These are phyloP conservation scores for Geotrichum restrictum DNA, from an alignment of 1,139 yeast genomes.

Conservation along the genomic window DNA sequence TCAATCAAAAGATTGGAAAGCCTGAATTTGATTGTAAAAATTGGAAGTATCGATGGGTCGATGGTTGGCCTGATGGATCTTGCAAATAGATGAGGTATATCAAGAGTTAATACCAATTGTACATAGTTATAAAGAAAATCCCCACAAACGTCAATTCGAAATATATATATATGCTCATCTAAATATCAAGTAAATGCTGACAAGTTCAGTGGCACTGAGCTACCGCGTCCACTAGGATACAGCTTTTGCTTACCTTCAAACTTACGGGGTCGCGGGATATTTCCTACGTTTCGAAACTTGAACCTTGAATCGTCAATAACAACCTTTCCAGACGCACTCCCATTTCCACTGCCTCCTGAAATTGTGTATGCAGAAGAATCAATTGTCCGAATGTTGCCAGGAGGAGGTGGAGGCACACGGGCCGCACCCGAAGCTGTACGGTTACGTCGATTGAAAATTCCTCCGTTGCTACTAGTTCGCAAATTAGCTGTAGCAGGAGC, in stretches of 20 bases:
- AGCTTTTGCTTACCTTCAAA: constrained; percentile 67
- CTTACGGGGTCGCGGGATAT: constrained; percentile 79
- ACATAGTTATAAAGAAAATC: background rate
- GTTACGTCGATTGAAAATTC: constrained; percentile 25
- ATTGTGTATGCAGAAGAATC: constrained; percentile 37
- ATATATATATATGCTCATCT: background rate
- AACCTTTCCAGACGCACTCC: constrained; percentile 21
- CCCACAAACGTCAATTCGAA: too few relatives aligned
- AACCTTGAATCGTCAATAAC: constrained; percentile 71
- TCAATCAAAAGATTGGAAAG: constrained; percentile 78
- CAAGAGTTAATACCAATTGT: background rate
- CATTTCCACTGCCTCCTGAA: constrained; percentile 24
- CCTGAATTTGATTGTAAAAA: constrained; percentile 78
- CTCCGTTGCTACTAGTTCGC: constrained; percentile 24
- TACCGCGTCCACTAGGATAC: constrained; percentile 95
- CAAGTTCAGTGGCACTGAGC: constrained; percentile 82
- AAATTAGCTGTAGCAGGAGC: constrained; percentile 32
- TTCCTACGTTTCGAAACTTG: constrained; percentile 61
- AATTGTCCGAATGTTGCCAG: constrained; percentile 31
- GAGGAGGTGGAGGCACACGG: constrained; percentile 27
- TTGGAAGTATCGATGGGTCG: constrained; percentile 91
- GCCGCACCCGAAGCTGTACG: constrained; percentile 26
- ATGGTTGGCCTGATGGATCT: constrained; percentile 39
- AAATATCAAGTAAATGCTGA: constrained; percentile 41
- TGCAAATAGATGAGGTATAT: constrained; percentile 25